Conservation (phyloP, 2,329 filamentous ascomycete species). For the Achaetomium macrosporum region DNA sequence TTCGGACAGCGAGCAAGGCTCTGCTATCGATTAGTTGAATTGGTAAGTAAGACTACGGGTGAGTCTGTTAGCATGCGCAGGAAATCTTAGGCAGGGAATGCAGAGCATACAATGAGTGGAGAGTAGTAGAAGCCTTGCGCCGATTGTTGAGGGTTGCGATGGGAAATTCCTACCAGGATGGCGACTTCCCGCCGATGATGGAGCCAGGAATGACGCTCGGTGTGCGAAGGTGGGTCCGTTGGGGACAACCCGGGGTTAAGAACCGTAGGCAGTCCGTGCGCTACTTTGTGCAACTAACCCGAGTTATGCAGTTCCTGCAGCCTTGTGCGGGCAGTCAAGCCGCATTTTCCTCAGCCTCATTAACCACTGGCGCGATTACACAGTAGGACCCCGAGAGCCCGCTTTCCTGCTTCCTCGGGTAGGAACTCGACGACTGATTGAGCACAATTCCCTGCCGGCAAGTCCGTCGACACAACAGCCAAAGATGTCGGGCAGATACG, state of each 20-base stretch:
- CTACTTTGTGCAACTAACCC: neutral
- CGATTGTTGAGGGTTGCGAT: neutral
- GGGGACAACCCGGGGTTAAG: constrained; percentile 6
- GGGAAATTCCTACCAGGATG: constrained; percentile 12
- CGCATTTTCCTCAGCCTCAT: constrained; percentile 14
- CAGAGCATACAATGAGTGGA: constrained; percentile 13
- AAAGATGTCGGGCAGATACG: constrained; percentile 84
- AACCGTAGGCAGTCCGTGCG: neutral
- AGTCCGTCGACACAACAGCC: constrained; percentile 4
- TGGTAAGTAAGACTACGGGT: neutral
- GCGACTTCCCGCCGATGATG: constrained; percentile 8
- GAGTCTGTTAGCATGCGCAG: neutral
- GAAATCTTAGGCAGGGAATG: neutral
- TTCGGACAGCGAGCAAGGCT: constrained; percentile 5
- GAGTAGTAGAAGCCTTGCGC: neutral
- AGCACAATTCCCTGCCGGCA: constrained; percentile 12
- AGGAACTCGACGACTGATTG: constrained; percentile 23
- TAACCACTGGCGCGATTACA: neutral
- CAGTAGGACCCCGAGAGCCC: constrained; percentile 1
- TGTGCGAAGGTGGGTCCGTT: neutral
- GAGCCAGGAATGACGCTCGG: constrained; percentile 5
- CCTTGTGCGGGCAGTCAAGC: constrained; percentile 3
- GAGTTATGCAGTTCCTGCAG: neutral
- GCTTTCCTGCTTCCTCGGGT: constrained; percentile 5
- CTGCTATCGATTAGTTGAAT: neutral